Percentiles rank a stretch among this genome's conserved stretches.
phyloP scores from a whole-genome alignment of 106 monocot genomes.

The Iris macrosiphon region DNA sequence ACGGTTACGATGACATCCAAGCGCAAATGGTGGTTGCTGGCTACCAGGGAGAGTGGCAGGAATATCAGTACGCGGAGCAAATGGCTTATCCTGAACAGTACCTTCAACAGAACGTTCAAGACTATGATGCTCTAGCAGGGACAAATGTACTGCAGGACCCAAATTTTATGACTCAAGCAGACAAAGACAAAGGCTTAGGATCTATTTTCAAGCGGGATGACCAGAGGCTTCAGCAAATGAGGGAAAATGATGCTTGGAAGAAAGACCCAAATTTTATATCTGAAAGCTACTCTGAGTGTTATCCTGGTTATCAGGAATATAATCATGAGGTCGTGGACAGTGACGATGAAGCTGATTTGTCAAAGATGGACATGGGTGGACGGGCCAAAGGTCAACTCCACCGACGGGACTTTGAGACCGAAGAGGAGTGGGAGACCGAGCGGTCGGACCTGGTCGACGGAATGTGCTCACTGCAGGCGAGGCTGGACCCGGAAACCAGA shows the following conservation, averaged over 20 bases:
- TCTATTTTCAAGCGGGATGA: slow-evolving; percentile 99
- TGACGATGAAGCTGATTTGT: slow-evolving; percentile 91
- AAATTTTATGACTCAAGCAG: slow-evolving; percentile 86
- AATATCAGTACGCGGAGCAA: slow-evolving; percentile 74
- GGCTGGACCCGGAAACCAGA: slow-evolving; percentile 47
- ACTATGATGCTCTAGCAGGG: slow-evolving; percentile 51
- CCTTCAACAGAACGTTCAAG: slow-evolving; percentile 59
- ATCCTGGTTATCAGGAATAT: slow-evolving; percentile 97
- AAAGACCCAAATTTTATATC: slow-evolving; percentile 97
- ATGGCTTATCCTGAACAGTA: slow-evolving; percentile 70
- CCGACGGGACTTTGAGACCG: too few relatives aligned
- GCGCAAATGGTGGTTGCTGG: slow-evolving; percentile 65
- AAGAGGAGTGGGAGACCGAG: slow-evolving; percentile 61
- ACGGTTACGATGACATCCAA: slow-evolving; percentile 80
- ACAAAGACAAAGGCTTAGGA: slow-evolving; percentile 89
- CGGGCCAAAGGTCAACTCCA: too few relatives aligned
- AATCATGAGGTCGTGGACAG: slow-evolving; percentile 85
- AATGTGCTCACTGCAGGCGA: slow-evolving; percentile 43
- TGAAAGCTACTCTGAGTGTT: slow-evolving; percentile 98
- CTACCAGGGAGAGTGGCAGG: slow-evolving; percentile 84
- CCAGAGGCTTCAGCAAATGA: slow-evolving; percentile 80
- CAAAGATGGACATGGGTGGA: slow-evolving; percentile 99
- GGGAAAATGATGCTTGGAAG: slow-evolving; percentile 93
- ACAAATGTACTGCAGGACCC: slow-evolving; percentile 49
- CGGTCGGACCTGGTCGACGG: slow-evolving; percentile 41